Evolutionary conservation across 768 basidiomycete species (phyloP).

Genomic region (Paxillus ammoniavirescens): DNA sequence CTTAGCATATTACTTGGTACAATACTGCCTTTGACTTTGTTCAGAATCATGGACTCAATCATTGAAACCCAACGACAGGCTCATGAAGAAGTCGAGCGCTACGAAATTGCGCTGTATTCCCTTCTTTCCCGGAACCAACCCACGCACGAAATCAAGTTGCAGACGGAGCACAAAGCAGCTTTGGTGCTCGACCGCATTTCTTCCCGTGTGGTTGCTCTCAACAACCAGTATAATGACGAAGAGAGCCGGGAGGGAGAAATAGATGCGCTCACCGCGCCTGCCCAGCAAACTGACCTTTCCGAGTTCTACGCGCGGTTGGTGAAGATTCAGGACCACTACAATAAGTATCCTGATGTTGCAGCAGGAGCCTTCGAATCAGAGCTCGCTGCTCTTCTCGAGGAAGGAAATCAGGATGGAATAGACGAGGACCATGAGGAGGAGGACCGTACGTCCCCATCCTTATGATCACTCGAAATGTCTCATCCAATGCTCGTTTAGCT

Average conservation of each 20-base stretch:
- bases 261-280: constrained; percentile 55
- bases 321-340: constrained; percentile 95
- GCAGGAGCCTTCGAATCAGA: constrained; percentile 82
- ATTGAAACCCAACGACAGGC: constrained; percentile 93
- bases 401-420: constrained; percentile 62
- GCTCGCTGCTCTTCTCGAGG: constrained; percentile 77
- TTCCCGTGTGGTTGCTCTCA: constrained; percentile 61
- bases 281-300: constrained; percentile 70
- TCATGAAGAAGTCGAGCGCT: constrained; percentile 94
- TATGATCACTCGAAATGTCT: constrained; percentile 2
- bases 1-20: too few relatives aligned
- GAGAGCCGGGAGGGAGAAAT: constrained; percentile 69
- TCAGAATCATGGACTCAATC: constrained; percentile 79
- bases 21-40: background rate
- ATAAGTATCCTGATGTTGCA: constrained; percentile 89
- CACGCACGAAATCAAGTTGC: constrained; percentile 61
- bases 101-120: constrained; percentile 82
- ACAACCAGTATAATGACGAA: constrained; percentile 75
- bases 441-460: constrained; percentile 63
- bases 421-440: constrained; percentile 77
- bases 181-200: constrained; percentile 86
- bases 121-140: constrained; percentile 68
- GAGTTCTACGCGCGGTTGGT: constrained; percentile 96
- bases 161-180: constrained; percentile 85
- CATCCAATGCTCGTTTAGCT: constrained; percentile 41